A percentile compares a stretch with the other conserved stretches of the same genome.
Conservation (phyloP, 208 protist species). For the Naegleria gruberi region DNA sequence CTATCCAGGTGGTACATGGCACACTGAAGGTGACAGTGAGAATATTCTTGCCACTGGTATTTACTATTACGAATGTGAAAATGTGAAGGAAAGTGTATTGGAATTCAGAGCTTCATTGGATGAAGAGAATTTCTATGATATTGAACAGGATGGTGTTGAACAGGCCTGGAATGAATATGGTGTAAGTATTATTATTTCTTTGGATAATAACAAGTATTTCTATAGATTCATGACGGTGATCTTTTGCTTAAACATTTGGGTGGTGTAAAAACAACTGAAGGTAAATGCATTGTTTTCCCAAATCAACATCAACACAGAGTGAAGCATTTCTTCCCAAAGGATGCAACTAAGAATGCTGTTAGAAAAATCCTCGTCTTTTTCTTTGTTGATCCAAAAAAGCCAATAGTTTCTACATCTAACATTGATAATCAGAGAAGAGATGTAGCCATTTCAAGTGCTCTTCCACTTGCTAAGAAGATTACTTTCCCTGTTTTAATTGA, state of each 20-base stretch:
- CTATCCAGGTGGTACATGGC: slow-evolving; percentile 41
- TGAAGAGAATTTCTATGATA: background rate
- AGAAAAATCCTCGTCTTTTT: slow-evolving; percentile 45
- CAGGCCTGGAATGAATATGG: background rate
- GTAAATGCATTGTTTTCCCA: slow-evolving; percentile 37
- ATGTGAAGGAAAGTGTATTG: slow-evolving; percentile 31
- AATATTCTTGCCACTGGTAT: slow-evolving; percentile 42
- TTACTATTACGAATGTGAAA: slow-evolving; percentile 39
- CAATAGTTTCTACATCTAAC: slow-evolving; percentile 29
- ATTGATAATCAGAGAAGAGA: slow-evolving; percentile 24
- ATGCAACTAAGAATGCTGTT: slow-evolving; percentile 7
- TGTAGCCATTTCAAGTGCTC: background rate
- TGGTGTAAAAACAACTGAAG: slow-evolving; percentile 29
- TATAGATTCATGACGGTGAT: slow-evolving; percentile 28
- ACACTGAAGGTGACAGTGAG: slow-evolving; percentile 44
- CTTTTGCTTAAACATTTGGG: slow-evolving; percentile 30
- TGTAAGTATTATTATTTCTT: no score
- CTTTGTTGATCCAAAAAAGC: slow-evolving; percentile 30
- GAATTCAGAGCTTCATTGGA: slow-evolving; percentile 25
- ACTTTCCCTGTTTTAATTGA: background rate
- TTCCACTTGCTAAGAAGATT: background rate
- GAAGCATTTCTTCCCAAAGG: background rate
- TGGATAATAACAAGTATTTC: no score
- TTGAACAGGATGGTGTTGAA: background rate
- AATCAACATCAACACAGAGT: slow-evolving; percentile 41